Evolutionary conservation across 2,329 filamentous ascomycete species (phyloP), one percentile per base, ranked within the genome.

Genomic region (Phaeosphaeriaceae sp.): DNA sequence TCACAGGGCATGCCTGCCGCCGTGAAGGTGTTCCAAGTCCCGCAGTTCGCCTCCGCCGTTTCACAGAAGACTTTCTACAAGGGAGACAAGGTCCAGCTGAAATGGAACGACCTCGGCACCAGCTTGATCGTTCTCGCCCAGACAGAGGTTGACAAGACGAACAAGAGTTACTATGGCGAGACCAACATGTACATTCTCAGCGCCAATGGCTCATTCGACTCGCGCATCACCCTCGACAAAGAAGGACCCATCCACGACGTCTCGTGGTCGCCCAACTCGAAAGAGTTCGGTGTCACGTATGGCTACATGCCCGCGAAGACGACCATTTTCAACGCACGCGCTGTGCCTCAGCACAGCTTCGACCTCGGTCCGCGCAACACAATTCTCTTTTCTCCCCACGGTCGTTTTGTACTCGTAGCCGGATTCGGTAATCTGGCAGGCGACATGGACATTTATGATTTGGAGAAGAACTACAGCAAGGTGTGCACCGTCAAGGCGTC

Each of bases 41-140:
- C 95, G 44, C 86, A 95, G 69, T 98, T 98, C 80, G 86, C 81
- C 63, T 83, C 82, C 53, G 89, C 93, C 4, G 89, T 97, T 50
- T 97, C 94, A 41, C 94, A 98, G 78, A 99, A 99, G 88, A 97
- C 91, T 1, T 99, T 99, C 77, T 99, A 93, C 88, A 99, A 99
- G 83, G 93, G 93, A 63, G 95, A 99, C 84, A 98, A 98, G 83
- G 94, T 99, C 48, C 93, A 97, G 80, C 83, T 99, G 75, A 97
- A 97, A 83, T 99, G 95, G 95, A 99, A 99, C 80, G 87, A 90
- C 67, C 84, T 92, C 61, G 95, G 95, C 53, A 97, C 93, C 40
- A 94, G 90, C 76, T 80, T 98, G 75, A 91, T 99, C 73, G 94
- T 98, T 66, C 87, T 99, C 72, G 94, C 95, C 55, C 93, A 98